Evolutionary conservation across 805 yeast species (phyloP), one percentile per base, ranked within the genome.

Genomic region (Barnettozyma californica): DNA sequence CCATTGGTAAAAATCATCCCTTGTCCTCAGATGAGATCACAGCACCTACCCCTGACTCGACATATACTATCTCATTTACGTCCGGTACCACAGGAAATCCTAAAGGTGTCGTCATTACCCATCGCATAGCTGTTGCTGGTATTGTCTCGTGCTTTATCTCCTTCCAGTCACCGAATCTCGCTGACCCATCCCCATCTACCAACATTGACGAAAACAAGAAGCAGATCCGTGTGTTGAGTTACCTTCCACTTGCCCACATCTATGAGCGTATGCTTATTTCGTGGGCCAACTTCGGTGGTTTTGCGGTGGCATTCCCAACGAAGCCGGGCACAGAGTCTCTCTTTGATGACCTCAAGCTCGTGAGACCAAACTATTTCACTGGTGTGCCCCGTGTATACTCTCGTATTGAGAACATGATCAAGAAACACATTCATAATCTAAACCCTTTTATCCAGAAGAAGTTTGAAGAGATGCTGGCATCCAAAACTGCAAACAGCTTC

Each of bases 31-130:
- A 43, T 2, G 44, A 49, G 9, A 49, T 46, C 42, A 54, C 58
- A 52, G 36, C 51, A 38, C 74, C 76, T 3, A 55, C 55, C 1
- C 73, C 77, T 1, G 68, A 70, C 6, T 68, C 69, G 31, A 53
- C 68, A 4, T 71, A 73, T 53, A 77, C 84, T n/a, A 74, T 81
- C 42, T 77, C 79, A 19, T 80, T 80, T 60, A 81, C 86, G 5
- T 78, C 84, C 0, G 86, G 86, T n/a, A 81, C 86, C 2, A 78
- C 84, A 3, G 84, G 84, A 2, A 64, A 74, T 27, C 86, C 86
- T 34, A 80, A 81, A 61, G 86, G 86, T 26, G 85, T 77, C 14
- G 72, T 75, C 20, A 55, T 73, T 19, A 63, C 77, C 9, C 83
- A 81, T 36, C 55, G 57, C 4, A 72, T 68, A 57, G 71, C 74